A percentile compares a stretch with the other conserved stretches of the same genome.
phyloP scores from a whole-genome alignment of 2,329 filamentous ascomycete species.

The Hysterium pulicare region DNA sequence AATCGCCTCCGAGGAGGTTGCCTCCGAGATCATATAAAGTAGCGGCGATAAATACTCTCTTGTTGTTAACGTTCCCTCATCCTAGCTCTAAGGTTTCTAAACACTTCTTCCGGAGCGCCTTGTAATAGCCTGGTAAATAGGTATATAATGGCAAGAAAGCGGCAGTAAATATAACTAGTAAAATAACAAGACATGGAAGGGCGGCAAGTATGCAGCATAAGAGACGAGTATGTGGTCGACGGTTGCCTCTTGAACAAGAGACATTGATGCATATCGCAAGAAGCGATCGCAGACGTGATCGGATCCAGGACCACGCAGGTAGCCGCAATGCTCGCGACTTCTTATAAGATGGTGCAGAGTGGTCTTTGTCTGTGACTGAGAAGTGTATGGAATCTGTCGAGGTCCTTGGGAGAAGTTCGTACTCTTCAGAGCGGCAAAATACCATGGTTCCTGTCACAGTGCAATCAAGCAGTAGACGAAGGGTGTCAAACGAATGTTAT shows the following conservation, averaged over 20 bases:
- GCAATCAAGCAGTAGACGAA: too few relatives aligned
- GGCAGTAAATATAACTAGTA: conserved; percentile 37
- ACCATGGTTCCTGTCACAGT: too few relatives aligned
- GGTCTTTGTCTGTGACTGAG: conserved; percentile 2
- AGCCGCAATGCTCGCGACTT: not conserved
- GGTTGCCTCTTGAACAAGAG: conserved; percentile 2
- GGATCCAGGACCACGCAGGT: not conserved
- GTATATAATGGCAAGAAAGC: conserved; percentile 53
- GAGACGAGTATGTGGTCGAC: conserved; percentile 1
- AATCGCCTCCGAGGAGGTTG: conserved; percentile 56
- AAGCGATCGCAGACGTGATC: not conserved
- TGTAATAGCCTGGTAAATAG: conserved; percentile 47
- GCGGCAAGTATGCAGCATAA: conserved; percentile 2
- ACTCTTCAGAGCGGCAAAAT: conserved; percentile 6
- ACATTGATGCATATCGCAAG: not conserved
- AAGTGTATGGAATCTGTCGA: conserved; percentile 2
- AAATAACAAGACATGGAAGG: conserved; percentile 4
- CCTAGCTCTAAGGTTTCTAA: conserved; percentile 14
- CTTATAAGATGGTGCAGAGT: not conserved
- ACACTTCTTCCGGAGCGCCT: conserved; percentile 23
- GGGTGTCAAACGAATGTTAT: too few relatives aligned
- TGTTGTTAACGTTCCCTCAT: conserved; percentile 49
- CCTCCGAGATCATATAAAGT: conserved; percentile 63
- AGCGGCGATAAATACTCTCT: conserved; percentile 66
- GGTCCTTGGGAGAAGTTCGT: conserved; percentile 7